A percentile compares a stretch with the other conserved stretches of the same genome.
Conservation (phyloP, 169 alveolate genomes). For the Cytauxzoon felis region DNA sequence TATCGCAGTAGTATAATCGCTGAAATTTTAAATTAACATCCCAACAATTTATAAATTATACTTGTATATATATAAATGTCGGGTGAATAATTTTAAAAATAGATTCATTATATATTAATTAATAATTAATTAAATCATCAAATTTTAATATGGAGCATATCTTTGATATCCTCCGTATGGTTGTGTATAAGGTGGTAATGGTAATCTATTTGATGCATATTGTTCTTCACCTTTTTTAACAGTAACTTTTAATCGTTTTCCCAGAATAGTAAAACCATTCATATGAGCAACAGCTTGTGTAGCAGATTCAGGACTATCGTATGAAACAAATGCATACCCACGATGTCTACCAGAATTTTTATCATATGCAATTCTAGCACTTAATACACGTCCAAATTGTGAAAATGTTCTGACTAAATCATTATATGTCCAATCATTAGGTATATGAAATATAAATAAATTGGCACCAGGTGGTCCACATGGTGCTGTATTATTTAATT, state of each 20-base stretch:
- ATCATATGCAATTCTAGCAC: slow-evolving; percentile 88
- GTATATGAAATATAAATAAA: slow-evolving; percentile 89
- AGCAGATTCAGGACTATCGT: slow-evolving; percentile 81
- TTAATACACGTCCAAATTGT: slow-evolving; percentile 81
- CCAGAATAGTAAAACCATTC: slow-evolving; percentile 83
- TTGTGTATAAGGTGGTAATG: slow-evolving; percentile 6
- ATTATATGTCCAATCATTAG: slow-evolving; percentile 86
- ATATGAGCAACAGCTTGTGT: slow-evolving; percentile 84
- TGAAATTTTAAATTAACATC: slow-evolving; percentile 18
- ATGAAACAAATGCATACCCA: slow-evolving; percentile 89
- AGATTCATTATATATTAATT: not conserved
- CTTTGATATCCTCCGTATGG: slow-evolving; percentile 46
- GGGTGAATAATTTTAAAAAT: not conserved
- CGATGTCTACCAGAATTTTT: slow-evolving; percentile 82
- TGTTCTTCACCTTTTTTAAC: slow-evolving; percentile 84
- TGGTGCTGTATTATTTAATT: slow-evolving; percentile 17
- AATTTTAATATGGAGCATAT: slow-evolving; percentile 48
- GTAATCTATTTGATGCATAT: slow-evolving; percentile 1
- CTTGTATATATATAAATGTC: not conserved
- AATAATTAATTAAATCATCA: not conserved
- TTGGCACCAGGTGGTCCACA: slow-evolving; percentile 91
- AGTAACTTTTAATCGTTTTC: slow-evolving; percentile 82
- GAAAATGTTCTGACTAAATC: slow-evolving; percentile 80
- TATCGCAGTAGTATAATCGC: slow-evolving; percentile 65
- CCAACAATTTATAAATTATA: not conserved